Evolutionary conservation across 768 basidiomycete species (phyloP), one percentile per base, ranked within the genome.

Genomic region (Cystofilobasidium ferigula): DNA sequence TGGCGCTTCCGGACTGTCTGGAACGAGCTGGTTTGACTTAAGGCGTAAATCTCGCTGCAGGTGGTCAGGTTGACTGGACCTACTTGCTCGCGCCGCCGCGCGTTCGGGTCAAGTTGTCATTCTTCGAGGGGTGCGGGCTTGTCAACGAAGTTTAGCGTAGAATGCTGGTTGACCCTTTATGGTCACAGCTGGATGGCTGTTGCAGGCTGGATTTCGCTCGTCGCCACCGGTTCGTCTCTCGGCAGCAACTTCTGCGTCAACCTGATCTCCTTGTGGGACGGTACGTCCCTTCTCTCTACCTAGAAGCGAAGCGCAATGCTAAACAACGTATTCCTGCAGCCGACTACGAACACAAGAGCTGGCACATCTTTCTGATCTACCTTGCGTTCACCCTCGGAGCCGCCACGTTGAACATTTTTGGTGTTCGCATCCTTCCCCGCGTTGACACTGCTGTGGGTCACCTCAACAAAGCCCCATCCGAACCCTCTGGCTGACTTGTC

Each of bases 351-450:
- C 53, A 69, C 12, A 43, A 71, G 56, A 20, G 60, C 20, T 73
- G 68, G 66, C 70, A 72, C 38, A 73, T 71, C 48, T 74, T 73
- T 69, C 61, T 73, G 42, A 69, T 73, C 48, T 74, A 73, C 68
- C 45, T 72, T 35, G 72, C 45, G 14, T 73, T 72, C 70, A 70
- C 66, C 47, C 61, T 73, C 51, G 69, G 70, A 18, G 72, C 72
- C 16, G 69, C 58, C 42, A 26, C 68, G 6, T 24, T 72, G 22
- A 73, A 73, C 57, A 70, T 72, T 40, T 73, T 69, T 26, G 71
- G 69, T 9, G 51, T 73, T 20, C 61, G 71, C n/a, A 30, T 73
- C 6, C 66, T 74, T 57, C 71, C 72, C 1, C 26, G 53, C n/a
- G 68, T 74, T 62, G 70, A 73, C 61, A 69, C 69, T 58, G 69